These are phyloP conservation scores for Leucocoprinus sp. DNA, from an alignment of 768 basidiomycete species.

Conservation along the genomic window DNA sequence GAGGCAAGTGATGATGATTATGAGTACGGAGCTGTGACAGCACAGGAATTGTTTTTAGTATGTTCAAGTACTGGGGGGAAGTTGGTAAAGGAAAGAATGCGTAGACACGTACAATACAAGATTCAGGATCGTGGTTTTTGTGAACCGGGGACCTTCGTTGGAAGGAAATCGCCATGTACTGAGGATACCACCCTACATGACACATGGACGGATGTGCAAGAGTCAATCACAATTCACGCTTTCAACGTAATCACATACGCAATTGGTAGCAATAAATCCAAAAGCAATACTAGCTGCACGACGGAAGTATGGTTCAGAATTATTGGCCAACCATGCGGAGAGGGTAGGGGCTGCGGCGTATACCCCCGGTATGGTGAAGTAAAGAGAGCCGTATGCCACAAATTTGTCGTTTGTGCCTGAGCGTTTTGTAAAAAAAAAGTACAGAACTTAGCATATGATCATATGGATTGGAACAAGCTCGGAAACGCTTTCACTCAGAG, in stretches of 20 bases:
- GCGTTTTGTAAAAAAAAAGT: neutral
- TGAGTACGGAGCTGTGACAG: slow-evolving; percentile 18
- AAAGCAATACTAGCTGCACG: slow-evolving; percentile 27
- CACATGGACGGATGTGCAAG: neutral
- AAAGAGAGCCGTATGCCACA: slow-evolving; percentile 25
- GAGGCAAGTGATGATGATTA: slow-evolving; percentile 17
- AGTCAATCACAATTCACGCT: neutral
- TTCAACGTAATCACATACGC: slow-evolving; percentile 15
- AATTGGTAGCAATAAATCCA: slow-evolving; percentile 28
- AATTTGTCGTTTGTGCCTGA: slow-evolving; percentile 19
- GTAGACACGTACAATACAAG: slow-evolving; percentile 24
- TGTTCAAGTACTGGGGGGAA: neutral
- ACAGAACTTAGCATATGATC: too few species aligned
- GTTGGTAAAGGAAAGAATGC: neutral
- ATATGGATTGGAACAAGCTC: too few species aligned
- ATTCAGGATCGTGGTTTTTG: slow-evolving; percentile 29
- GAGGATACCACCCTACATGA: slow-evolving; percentile 26
- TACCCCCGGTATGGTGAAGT: slow-evolving; percentile 26
- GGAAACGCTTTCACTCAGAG: too few species aligned
- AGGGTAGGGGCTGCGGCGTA: slow-evolving; percentile 23
- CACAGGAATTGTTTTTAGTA: neutral
- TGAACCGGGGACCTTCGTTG: slow-evolving; percentile 28
- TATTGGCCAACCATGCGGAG: slow-evolving; percentile 30
- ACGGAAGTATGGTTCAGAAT: slow-evolving; percentile 29
- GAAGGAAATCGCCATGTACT: slow-evolving; percentile 34